Base-by-base conservation (phyloP, 2,329 filamentous ascomycete genomes). In the Phymatotrichopsis omnivora region DNA sequence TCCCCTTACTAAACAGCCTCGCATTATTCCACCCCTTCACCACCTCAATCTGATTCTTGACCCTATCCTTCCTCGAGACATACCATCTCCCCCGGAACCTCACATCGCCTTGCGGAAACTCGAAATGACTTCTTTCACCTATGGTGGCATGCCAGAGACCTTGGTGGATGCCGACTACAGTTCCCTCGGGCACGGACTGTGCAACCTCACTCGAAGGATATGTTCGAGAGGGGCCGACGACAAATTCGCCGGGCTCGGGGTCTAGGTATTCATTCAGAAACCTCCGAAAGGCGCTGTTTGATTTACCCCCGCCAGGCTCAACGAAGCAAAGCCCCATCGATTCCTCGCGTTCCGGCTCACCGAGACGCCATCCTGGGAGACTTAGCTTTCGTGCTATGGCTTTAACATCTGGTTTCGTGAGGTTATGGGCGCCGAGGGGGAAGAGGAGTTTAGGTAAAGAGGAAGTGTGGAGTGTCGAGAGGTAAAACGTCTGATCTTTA, bases 301-400 rank as follows among this genome's bases (percentile, higher is more conserved):
- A 48, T 29, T 25, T 48, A 17, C 51, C 44, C 14, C 47, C 44
- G 3, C 41, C 36, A 17, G 51, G 48, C 25, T 54, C 51, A 30
- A 55, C 53, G 14, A 54, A 55, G 23, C 53, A 55, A 20, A 55
- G 45, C 3, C 53, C 53, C 46, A 55, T 55, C 22, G 48, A 52
- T 33, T 55, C 53, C 11, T 38, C 30, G 17, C 51, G 45, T 19
- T 49, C 51, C 10, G 35, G 32, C 22, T 49, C 45, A 10, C 53
- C 53, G 16, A 12, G 16, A 27, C 46, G 42, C 53, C 53, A 55
- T 12, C 53, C 53, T 12, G 53, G 53, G 16, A 55, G 39, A 8
- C 25, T 42, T 8, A 49, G 30, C 16, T 39, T 32, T 11, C 45
- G 48, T 27, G 53, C 53, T 14, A 47, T 30, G 3, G 42, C 32